Evolutionary conservation across 2,329 filamentous ascomycete species (phyloP).

Genomic region (Penicillium hordei): DNA sequence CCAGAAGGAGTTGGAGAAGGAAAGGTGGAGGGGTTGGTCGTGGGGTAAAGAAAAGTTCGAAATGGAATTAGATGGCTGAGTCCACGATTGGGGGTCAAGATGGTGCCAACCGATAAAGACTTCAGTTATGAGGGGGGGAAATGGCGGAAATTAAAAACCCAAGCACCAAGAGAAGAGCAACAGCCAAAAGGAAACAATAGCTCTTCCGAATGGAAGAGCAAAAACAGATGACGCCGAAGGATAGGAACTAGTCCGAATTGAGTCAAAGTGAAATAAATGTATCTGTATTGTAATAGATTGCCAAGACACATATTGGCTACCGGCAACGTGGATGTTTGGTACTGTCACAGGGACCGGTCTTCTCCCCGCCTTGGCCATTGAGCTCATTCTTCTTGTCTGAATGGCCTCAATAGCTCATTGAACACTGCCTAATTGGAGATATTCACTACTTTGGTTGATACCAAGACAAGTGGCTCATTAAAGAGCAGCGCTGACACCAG

Average conservation of each 20-base stretch:
- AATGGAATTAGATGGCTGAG: neutral
- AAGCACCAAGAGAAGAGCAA: neutral
- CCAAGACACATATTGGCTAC: neutral
- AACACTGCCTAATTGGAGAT: neutral
- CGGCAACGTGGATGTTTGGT: conserved; percentile 21
- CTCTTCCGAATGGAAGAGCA: conserved; percentile 1
- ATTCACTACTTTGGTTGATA: neutral
- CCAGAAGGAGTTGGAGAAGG: neutral
- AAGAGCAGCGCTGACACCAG: neutral
- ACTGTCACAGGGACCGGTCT: conserved; percentile 29
- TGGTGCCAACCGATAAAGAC: neutral
- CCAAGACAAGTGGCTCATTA: neutral
- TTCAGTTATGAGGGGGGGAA: neutral
- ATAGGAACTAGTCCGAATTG: conserved; percentile 9
- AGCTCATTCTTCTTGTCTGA: conserved; percentile 17
- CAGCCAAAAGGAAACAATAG: neutral
- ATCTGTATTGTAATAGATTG: neutral
- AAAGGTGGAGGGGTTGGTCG: conserved; percentile 8
- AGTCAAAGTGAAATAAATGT: conserved; percentile 4
- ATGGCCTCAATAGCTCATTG: conserved; percentile 9
- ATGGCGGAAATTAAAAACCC: neutral
- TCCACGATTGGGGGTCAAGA: neutral
- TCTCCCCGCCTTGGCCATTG: conserved; percentile 29
- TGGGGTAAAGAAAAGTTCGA: conserved; percentile 9
- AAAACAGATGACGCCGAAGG: conserved; percentile 7